Base-by-base conservation (phyloP, 2,329 filamentous ascomycete genomes). In the Cercospora sojina region DNA sequence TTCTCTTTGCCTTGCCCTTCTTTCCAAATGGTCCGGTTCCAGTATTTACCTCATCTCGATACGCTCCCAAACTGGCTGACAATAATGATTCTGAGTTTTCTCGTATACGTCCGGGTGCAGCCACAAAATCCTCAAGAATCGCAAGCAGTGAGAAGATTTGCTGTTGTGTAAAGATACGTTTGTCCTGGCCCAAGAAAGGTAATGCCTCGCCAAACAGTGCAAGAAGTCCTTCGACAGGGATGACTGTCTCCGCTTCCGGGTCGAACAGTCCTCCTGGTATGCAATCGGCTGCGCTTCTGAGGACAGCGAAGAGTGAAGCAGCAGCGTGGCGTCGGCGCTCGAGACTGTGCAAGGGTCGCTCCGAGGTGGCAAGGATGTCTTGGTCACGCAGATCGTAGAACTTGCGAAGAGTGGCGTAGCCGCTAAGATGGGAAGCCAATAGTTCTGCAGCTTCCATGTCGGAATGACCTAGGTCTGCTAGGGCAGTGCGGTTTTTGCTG, bases 251-350 rank as follows among this genome's bases (percentile, higher is more conserved):
- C 12, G 91, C 87, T 18, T 87, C 86, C 25, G 89, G 88, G 75
- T 98, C 93, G 77, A 93, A 96, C 2, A 97, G 83, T 1, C 94
- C 94, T 64, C 94, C 94, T 65, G 91, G 91, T 73, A 98, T 96
- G 76, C 92, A 94, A 77, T 97, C 93, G 65, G 91, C 90, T 2
- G 94, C 90, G 75, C 91, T 95, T 62, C 89, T 87, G 72, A 97
- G 91, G 66, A 96, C 90, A n/a, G 92, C 90, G 51, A 92, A 84
- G 59, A 98, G 83, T 1, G 92, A 90, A 51, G 86, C 84, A 0
- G 90, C 91, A 5, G 93, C 88, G 70, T 90, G 87, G 63, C 87
- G 86, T 71, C 88, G 90, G 20, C 89, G 83, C 12, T 86, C 83
- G 23, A 88, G 80, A 0, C 88, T 84, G 65, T 82, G 79, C 67